Evolutionary conservation across 345 rosid species (phyloP).

Genomic region (Excoecaria cochinchinensis): DNA sequence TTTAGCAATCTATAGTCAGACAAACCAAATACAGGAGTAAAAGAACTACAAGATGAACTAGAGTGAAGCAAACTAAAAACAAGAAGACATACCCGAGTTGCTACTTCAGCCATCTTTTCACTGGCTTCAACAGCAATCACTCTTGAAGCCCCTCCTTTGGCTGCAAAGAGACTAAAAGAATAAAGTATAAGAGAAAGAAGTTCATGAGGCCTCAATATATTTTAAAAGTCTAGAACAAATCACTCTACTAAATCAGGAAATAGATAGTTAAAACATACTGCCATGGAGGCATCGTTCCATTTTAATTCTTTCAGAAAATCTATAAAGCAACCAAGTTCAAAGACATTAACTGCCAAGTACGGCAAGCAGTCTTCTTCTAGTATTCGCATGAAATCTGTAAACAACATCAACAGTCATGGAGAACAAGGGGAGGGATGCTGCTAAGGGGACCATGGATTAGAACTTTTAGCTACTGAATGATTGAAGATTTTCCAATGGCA

Average conservation of each 20-base stretch:
- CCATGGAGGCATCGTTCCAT: no score
- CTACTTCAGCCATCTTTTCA: slow-evolving; percentile 89
- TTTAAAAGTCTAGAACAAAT: neutral
- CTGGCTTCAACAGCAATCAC: slow-evolving; percentile 95
- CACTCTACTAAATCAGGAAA: neutral
- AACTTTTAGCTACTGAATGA: neutral
- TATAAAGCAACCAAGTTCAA: slow-evolving; percentile 1
- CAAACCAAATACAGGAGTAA: neutral
- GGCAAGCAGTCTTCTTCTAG: slow-evolving; percentile 7
- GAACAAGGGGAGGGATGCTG: neutral
- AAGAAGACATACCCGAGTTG: slow-evolving; percentile 61
- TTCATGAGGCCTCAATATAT: neutral
- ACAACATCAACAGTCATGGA: neutral
- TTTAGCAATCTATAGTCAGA: slow-evolving; percentile 65
- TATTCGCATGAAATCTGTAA: neutral
- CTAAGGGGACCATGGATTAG: neutral
- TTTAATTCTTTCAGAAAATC: neutral
- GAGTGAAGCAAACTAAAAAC: slow-evolving; percentile 5
- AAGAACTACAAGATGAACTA: slow-evolving; percentile 15
- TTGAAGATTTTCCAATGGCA: neutral
- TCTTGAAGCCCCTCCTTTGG: slow-evolving; percentile 89
- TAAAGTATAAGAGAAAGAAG: slow-evolving; percentile 1
- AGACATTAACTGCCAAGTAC: neutral
- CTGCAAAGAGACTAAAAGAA: slow-evolving; percentile 75
- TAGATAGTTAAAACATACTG: neutral